Evolutionary conservation across 108 stramenopile species (phyloP).

Genomic region (Nitzschia putrida): DNA sequence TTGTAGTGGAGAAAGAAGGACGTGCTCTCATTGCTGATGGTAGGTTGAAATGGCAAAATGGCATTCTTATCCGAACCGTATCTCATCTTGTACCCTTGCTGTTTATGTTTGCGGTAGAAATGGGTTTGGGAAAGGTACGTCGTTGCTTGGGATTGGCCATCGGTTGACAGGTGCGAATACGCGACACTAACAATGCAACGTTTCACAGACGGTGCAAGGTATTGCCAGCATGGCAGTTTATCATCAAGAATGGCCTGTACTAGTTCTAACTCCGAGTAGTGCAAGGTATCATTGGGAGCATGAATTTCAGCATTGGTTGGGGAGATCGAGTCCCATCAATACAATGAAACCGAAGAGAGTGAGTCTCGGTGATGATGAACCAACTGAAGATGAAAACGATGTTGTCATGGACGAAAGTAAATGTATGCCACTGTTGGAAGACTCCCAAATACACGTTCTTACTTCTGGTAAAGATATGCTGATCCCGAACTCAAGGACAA

Average conservation of each 20-base stretch:
- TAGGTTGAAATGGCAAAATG: slow-evolving; percentile 29
- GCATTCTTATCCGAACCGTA: slow-evolving; percentile 12
- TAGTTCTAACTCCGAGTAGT: slow-evolving; percentile 88
- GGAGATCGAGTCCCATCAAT: slow-evolving; percentile 34
- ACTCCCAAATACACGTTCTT: slow-evolving; percentile 75
- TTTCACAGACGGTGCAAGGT: slow-evolving; percentile 85
- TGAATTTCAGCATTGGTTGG: slow-evolving; percentile 89
- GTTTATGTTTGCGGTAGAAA: slow-evolving; percentile 24
- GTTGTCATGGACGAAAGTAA: slow-evolving; percentile 20
- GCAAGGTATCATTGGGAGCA: slow-evolving; percentile 94
- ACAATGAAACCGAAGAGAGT: slow-evolving; percentile 3
- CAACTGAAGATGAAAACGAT: slow-evolving; percentile 14
- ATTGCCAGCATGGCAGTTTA: slow-evolving; percentile 88
- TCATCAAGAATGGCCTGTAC: slow-evolving; percentile 86
- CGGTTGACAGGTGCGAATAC: neutral
- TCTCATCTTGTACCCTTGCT: too few species aligned
- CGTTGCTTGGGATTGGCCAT: neutral
- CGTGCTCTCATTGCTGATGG: slow-evolving; percentile 88
- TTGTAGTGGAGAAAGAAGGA: slow-evolving; percentile 76
- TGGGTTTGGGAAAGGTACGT: slow-evolving; percentile 55
- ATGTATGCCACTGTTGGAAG: slow-evolving; percentile 40
- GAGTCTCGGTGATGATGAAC: slow-evolving; percentile 12
- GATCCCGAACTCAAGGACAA: slow-evolving; percentile 47
- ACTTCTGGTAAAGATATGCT: slow-evolving; percentile 60
- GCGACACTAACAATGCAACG: neutral